Conservation (phyloP, 371 early-diverging fungal genomes). For the Umbelopsis sp. region DNA sequence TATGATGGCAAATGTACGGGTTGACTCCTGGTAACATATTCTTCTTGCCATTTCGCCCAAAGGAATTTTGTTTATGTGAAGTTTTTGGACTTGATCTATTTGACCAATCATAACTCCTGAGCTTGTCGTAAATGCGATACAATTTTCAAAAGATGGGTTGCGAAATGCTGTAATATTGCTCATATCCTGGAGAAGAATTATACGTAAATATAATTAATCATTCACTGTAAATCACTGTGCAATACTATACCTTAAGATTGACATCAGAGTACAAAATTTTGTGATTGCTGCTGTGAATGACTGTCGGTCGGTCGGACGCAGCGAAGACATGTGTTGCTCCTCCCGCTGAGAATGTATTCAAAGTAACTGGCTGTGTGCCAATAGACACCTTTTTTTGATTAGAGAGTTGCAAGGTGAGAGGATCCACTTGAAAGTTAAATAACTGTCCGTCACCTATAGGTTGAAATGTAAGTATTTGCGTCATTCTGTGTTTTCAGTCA, state of each 20-base stretch:
- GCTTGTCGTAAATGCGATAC: conserved; percentile 72
- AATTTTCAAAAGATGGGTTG: conserved; percentile 61
- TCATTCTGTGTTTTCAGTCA: background rate
- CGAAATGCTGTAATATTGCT: conserved; percentile 73
- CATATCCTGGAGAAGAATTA: conserved; percentile 52
- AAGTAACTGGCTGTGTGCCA: conserved; percentile 77
- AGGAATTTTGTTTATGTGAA: conserved; percentile 82
- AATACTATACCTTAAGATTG: conserved; percentile 67
- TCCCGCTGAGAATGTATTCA: conserved; percentile 67
- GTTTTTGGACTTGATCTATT: conserved; percentile 86
- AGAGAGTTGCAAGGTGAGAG: conserved; percentile 42
- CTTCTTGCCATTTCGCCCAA: conserved; percentile 76
- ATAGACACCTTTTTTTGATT: conserved; percentile 72
- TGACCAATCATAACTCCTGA: conserved; percentile 75
- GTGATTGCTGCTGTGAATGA: conserved; percentile 74
- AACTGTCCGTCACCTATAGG: conserved; percentile 80
- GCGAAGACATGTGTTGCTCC: conserved; percentile 80
- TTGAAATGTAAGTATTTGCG: too few species aligned
- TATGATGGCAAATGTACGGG: conserved; percentile 66
- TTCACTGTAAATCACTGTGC: background rate
- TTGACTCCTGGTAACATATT: conserved; percentile 66
- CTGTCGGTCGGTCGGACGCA: conserved; percentile 86
- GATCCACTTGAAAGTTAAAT: conserved; percentile 67
- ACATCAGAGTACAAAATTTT: conserved; percentile 86
- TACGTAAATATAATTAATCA: background rate